Base-by-base conservation (phyloP, 495 filamentous ascomycete genomes). In the Baudoinia panamericana region DNA sequence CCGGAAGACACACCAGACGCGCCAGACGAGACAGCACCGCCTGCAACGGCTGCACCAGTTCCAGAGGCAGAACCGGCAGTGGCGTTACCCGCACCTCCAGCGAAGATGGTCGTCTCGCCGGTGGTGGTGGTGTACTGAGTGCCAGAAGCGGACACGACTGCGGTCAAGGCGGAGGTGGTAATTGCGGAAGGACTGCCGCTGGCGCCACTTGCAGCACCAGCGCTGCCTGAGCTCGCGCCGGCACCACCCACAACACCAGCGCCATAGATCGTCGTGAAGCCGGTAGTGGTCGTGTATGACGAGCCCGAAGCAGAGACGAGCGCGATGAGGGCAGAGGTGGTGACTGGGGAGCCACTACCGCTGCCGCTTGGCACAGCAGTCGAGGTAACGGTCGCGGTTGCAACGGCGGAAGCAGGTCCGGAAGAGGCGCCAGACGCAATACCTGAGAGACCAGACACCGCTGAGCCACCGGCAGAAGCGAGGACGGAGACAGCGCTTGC, bases 211-310 rank as follows among this genome's bases (percentile, higher is more conserved):
- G 45, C 36, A 34, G 31, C n/a, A n/a, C n/a, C n/a, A n/a, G n/a
- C n/a, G n/a, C n/a, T n/a, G n/a, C n/a, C n/a, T n/a, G n/a, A n/a
- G n/a, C n/a, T n/a, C n/a, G n/a, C n/a, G n/a, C n/a, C n/a, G 28
- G n/a, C 23, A 18, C 56, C 47, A 39, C 35, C 24, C 41, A 48
- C 36, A 30, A 23, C 36, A 17, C 36, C 36, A 6, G 39, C 36
- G 44, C 34, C 54, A 48, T 41, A 58, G 51, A 58, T 36, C 33
- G 58, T 61, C 38, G 51, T 51, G 26, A 41, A 50, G 30, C 58
- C 58, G 22, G 52, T 58, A 10, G 54, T 57, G 36, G 43, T 45
- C 20, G 39, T 39, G 21, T 40, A 29, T 18, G 46, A 50, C 20
- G 34, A 45, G 43, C 43, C 53, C 36, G 29, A 46, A 12, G 53